Evolutionary conservation across 257 asterid species (phyloP), one percentile per base, ranked within the genome.

Genomic region (Osmanthus fragrans): DNA sequence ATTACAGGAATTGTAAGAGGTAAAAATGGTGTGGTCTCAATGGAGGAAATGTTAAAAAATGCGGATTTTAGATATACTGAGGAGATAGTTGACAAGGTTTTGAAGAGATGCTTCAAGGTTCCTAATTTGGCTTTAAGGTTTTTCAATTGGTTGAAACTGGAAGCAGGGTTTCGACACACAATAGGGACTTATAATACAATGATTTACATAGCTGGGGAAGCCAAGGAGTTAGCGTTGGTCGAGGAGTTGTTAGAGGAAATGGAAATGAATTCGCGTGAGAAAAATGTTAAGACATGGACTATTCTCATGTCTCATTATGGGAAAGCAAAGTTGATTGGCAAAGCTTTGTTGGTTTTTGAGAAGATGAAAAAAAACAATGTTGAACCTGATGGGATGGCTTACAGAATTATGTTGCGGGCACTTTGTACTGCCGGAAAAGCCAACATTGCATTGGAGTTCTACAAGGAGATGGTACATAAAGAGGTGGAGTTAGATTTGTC

Each of bases 31-130:
- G 73, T 23, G 39, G 39, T 37, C 7, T 21, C 92, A 2, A 88
- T 94, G 96, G 97, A 92, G 82, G 90, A 87, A 77, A 77, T 70
- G 85, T 82, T 94, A 87, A 89, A 88, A 54, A 82, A 65, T 30
- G 84, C 82, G 19, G 85, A 73, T 84, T 76, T 89, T 18, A 73
- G 74, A 72, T 89, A 76, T 42, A 84, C 75, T 2, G 92, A 80
- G 85, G 97, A 87, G 72, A 80, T 92, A 27, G 94, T 92, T 58
- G 92, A 85, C 68, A 88, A 83, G 76, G 98, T 94, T 3, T 65
- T 94, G 83, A 92, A 94, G 90, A 91, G 93, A 76, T 94, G 97
- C 76, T 92, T 91, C 84, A 92, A 91, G 56, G 96, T 87, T 79
- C 97, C 97, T 58, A 86, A 80, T 72, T 86, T 87, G 84, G 97